Percentiles rank a stretch among this genome's conserved stretches.
These are phyloP conservation scores for Blumeria hordei DNA, from an alignment of 2,329 filamentous ascomycete species.

Conservation along the genomic window DNA sequence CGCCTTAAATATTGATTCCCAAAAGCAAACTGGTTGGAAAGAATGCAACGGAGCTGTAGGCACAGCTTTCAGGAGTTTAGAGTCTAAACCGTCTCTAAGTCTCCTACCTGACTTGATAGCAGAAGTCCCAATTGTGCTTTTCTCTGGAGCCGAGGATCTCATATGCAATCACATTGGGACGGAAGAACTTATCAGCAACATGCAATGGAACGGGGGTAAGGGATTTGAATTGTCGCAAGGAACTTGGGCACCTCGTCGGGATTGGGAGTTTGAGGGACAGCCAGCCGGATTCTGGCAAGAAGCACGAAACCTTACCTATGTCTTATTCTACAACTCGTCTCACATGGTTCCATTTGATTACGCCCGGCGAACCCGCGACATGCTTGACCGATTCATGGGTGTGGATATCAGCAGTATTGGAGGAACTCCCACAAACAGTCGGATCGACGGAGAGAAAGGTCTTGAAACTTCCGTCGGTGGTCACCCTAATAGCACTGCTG, in stretches of 20 bases:
- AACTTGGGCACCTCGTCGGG: slow-evolving; percentile 70
- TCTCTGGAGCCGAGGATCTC: slow-evolving; percentile 79
- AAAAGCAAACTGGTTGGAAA: slow-evolving; percentile 70
- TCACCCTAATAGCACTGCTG: slow-evolving; percentile 41
- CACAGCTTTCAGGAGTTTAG: slow-evolving; percentile 39
- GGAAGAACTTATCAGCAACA: slow-evolving; percentile 67
- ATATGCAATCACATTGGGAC: slow-evolving; percentile 97
- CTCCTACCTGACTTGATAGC: slow-evolving; percentile 58
- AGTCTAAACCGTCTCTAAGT: slow-evolving; percentile 48
- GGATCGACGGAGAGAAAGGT: slow-evolving; percentile 46
- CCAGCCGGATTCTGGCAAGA: slow-evolving; percentile 80
- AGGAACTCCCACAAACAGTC: slow-evolving; percentile 39
- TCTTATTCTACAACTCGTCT: slow-evolving; percentile 82
- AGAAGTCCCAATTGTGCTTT: slow-evolving; percentile 58
- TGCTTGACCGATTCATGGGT: slow-evolving; percentile 90
- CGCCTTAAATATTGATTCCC: slow-evolving; percentile 61
- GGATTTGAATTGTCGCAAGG: slow-evolving; percentile 77
- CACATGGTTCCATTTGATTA: slow-evolving; percentile 98
- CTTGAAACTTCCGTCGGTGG: slow-evolving; percentile 40
- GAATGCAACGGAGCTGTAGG: slow-evolving; percentile 73
- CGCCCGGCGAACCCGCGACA: slow-evolving; percentile 66
- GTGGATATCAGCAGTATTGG: slow-evolving; percentile 82
- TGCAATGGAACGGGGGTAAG: slow-evolving; percentile 77
- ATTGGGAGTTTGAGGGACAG: slow-evolving; percentile 86
- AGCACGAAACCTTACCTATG: slow-evolving; percentile 84